Conservation (phyloP, 345 rosid genomes). For the Adansonia digitata region DNA sequence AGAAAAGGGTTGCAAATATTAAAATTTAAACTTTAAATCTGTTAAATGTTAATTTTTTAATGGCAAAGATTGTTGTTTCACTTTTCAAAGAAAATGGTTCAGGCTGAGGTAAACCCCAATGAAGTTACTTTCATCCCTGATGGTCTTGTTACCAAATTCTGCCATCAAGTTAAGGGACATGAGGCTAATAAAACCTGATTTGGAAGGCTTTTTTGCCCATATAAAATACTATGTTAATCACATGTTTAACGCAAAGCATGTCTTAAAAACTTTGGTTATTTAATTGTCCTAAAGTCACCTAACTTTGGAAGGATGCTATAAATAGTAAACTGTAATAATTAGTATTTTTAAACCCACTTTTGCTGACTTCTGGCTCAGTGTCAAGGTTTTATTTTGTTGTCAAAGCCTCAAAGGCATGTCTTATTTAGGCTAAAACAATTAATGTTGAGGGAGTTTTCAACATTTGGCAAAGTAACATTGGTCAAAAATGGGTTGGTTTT, state of each 20-base stretch:
- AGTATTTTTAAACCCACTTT: background rate
- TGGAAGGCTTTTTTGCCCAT: background rate
- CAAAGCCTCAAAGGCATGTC: background rate
- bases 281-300: background rate
- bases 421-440: background rate
- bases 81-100: constrained; percentile 63
- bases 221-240: background rate
- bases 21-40: no score
- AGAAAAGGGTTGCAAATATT: no score
- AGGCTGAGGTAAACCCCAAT: constrained; percentile 48
- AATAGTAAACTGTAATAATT: background rate
- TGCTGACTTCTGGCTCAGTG: background rate
- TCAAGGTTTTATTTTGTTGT: background rate
- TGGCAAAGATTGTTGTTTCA: no score
- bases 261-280: background rate
- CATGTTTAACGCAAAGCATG: background rate
- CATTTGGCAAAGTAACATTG: background rate
- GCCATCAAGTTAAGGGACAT: background rate
- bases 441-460: background rate
- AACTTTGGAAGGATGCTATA: background rate
- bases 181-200: background rate
- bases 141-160: no score
- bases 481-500: background rate
- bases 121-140: constrained; percentile 53
- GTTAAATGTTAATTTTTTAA: no score